These are phyloP conservation scores for Camelina sativa DNA, from an alignment of 345 rosid genomes.

Conservation along the genomic window DNA sequence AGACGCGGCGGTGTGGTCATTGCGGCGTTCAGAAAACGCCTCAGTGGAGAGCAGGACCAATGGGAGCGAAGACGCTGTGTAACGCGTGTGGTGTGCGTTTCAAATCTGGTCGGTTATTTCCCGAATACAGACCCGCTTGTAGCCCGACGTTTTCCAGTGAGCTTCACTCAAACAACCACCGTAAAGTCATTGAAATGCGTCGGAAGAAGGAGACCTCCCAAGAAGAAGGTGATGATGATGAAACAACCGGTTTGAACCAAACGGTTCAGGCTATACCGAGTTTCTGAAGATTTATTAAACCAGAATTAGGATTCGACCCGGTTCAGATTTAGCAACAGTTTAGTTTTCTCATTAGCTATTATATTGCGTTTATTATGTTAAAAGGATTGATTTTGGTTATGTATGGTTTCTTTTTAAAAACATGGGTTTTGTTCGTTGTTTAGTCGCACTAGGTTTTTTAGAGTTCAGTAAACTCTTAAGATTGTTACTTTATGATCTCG, in stretches of 20 bases:
- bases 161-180: constrained; percentile 48
- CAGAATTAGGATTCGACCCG: constrained; percentile 33
- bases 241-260: constrained; percentile 18
- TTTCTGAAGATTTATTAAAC: constrained; percentile 47
- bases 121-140: constrained; percentile 54
- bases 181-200: constrained; percentile 43
- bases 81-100: constrained; percentile 57
- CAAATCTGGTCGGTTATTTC: constrained; percentile 53
- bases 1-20: constrained; percentile 43
- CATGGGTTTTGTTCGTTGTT: constrained; percentile 1
- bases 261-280: constrained; percentile 46
- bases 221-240: constrained; percentile 31
- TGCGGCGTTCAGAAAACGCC: constrained; percentile 47
- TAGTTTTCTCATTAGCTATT: not conserved
- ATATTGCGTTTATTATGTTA: not conserved
- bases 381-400: not conserved
- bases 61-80: constrained; percentile 53
- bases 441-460: not conserved
- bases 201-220: constrained; percentile 28
- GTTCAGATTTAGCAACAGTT: constrained; percentile 25
- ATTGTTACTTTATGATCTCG: not conserved
- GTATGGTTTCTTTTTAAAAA: not conserved
- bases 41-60: constrained; percentile 53
- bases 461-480: not conserved
- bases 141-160: constrained; percentile 50